phyloP scores from a whole-genome alignment of 2,329 filamentous ascomycete species.

The Macrophomina tecta region DNA sequence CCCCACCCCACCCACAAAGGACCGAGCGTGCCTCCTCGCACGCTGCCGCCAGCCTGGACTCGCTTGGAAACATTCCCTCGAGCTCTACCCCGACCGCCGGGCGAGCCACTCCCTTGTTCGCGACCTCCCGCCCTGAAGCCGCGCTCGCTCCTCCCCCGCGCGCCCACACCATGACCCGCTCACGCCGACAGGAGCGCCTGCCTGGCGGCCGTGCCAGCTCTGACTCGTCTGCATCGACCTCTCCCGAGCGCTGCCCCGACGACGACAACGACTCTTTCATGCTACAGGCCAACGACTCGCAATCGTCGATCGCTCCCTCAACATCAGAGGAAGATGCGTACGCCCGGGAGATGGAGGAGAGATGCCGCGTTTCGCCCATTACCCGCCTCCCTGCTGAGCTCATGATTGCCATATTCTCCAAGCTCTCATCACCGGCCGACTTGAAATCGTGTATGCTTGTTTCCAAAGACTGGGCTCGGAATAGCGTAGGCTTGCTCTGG shows the following conservation, averaged over 20 bases:
- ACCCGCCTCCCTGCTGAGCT: slow-evolving; percentile 90
- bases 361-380: slow-evolving; percentile 76
- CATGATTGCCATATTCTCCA: slow-evolving; percentile 89
- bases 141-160: neutral
- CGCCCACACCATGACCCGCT: slow-evolving; percentile 38
- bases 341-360: slow-evolving; percentile 61
- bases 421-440: slow-evolving; percentile 76
- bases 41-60: slow-evolving; percentile 14
- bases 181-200: slow-evolving; percentile 41
- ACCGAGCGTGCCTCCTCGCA: slow-evolving; percentile 6
- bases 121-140: slow-evolving; percentile 15
- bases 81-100: slow-evolving; percentile 14
- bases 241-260: slow-evolving; percentile 76
- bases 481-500: slow-evolving; percentile 93
- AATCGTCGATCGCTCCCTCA: slow-evolving; percentile 85
- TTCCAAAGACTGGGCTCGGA: slow-evolving; percentile 91
- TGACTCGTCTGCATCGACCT: slow-evolving; percentile 72
- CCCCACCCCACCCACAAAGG: neutral
- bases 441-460: slow-evolving; percentile 89
- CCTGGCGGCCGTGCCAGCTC: slow-evolving; percentile 44
- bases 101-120: slow-evolving; percentile 21
- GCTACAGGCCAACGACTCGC: slow-evolving; percentile 81
- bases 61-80: neutral
- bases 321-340: slow-evolving; percentile 77
- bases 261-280: slow-evolving; percentile 95